Percentiles rank a stretch among this genome's conserved stretches.
Conservation (phyloP, 129 eudicot species). For the Flaveria sonorensis region DNA sequence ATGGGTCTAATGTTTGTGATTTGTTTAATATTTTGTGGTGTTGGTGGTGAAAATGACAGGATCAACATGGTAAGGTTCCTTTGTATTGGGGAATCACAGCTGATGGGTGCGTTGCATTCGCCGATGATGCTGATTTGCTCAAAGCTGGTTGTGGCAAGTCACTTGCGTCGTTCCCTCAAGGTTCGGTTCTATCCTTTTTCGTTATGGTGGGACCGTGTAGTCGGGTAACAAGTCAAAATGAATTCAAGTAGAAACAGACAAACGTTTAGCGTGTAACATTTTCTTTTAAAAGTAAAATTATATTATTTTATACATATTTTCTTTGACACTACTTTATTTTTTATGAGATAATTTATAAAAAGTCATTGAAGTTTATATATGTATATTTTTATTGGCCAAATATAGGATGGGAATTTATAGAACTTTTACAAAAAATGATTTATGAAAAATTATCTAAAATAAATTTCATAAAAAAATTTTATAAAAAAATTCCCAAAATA, state of each 20-base stretch:
- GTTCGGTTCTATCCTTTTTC: slow-evolving; percentile 31
- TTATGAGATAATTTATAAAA: no score
- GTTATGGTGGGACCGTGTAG: background rate
- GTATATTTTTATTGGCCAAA: no score
- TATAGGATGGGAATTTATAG: no score
- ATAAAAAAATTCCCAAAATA: no score
- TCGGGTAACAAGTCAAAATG: background rate
- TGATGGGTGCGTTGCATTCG: slow-evolving; percentile 93
- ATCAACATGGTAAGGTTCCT: slow-evolving; percentile 92
- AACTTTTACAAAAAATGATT: no score
- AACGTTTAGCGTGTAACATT: no score
- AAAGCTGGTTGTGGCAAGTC: slow-evolving; percentile 99
- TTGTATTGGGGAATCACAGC: slow-evolving; percentile 99
- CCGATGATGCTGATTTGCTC: slow-evolving; percentile 89
- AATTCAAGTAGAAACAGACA: background rate
- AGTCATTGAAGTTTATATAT: no score
- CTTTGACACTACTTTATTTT: no score
- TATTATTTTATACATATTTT: no score
- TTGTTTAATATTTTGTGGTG: slow-evolving; percentile 26
- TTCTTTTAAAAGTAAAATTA: no score
- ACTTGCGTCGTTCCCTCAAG: slow-evolving; percentile 98
- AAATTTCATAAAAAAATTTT: no score
- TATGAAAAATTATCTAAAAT: no score
- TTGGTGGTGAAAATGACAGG: slow-evolving; percentile 55
- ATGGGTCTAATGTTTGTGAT: background rate